A percentile compares a stretch with the other conserved stretches of the same genome.
Conservation (phyloP, 768 basidiomycete genomes). For the Calvatia gigantea region DNA sequence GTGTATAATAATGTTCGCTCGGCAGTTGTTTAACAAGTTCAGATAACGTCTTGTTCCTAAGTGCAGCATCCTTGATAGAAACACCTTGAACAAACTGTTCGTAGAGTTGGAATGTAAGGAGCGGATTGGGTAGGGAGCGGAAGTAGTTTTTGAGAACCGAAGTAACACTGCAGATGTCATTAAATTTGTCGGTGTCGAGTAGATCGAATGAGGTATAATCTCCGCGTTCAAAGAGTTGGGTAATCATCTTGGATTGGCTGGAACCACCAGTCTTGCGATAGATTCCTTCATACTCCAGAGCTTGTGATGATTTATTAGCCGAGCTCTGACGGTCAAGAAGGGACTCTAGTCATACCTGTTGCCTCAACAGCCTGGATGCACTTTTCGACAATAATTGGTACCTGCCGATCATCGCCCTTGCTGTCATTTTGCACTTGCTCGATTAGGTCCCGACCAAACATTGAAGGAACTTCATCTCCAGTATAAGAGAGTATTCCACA, state of each 20-base stretch:
- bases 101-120: constrained; percentile 88
- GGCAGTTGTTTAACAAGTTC: constrained; percentile 79
- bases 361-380: constrained; percentile 93
- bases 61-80: constrained; percentile 56
- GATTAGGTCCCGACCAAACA: constrained; percentile 87
- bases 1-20: constrained; percentile 81
- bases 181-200: constrained; percentile 83
- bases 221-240: constrained; percentile 90
- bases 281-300: constrained; percentile 95
- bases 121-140: constrained; percentile 85
- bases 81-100: constrained; percentile 84
- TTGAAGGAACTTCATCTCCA: constrained; percentile 61
- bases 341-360: constrained; percentile 56
- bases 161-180: constrained; percentile 95
- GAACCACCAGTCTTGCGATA: constrained; percentile 97
- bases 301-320: constrained; percentile 31
- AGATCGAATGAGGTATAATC: constrained; percentile 90
- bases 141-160: constrained; percentile 97
- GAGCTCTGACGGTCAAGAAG: neutral
- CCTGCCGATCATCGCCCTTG: constrained; percentile 51
- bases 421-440: constrained; percentile 80
- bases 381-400: constrained; percentile 92
- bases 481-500: constrained; percentile 11
- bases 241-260: constrained; percentile 88
- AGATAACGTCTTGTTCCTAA: constrained; percentile 58